A percentile compares a stretch with the other conserved stretches of the same genome.
phyloP scores from a whole-genome alignment of 805 yeast species.

The Candida ovalis region DNA sequence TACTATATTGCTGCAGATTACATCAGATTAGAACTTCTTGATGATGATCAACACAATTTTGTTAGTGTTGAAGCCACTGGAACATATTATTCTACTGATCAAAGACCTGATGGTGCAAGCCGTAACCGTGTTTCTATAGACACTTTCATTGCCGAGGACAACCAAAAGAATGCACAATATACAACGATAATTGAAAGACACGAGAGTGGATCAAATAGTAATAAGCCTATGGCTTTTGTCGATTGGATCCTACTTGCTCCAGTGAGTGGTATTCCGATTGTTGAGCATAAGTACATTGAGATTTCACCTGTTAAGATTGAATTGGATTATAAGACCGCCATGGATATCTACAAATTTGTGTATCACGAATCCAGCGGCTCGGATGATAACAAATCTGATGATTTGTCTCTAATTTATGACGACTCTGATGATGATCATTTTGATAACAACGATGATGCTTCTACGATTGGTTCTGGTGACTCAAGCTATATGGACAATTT shows the following conservation, averaged over 20 bases:
- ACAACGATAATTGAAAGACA: constrained; percentile 60
- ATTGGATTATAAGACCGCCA: constrained; percentile 53
- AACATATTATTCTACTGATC: constrained; percentile 56
- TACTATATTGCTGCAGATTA: constrained; percentile 65
- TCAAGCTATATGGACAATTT: background rate
- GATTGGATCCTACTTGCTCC: constrained; percentile 56
- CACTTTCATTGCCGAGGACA: constrained; percentile 72
- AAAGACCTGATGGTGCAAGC: constrained; percentile 67
- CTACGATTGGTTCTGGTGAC: background rate
- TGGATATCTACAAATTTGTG: constrained; percentile 38
- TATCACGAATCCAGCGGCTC: constrained; percentile 20
- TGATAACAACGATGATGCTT: constrained; percentile 1
- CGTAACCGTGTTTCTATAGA: constrained; percentile 56
- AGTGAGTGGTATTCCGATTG: constrained; percentile 61
- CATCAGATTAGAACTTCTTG: constrained; percentile 66
- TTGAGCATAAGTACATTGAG: constrained; percentile 45
- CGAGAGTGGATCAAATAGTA: constrained; percentile 8
- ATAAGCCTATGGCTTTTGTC: constrained; percentile 35
- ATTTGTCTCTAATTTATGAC: background rate
- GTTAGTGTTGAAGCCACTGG: constrained; percentile 68
- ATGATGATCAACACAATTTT: constrained; percentile 58
- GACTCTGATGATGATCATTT: constrained; percentile 3
- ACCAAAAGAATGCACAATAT: constrained; percentile 53
- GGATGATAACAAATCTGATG: constrained; percentile 2
- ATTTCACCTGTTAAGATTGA: constrained; percentile 55